Evolutionary conservation across 495 filamentous ascomycete species (phyloP), one percentile per base, ranked within the genome.

Genomic region (Tetracladium setigerum): DNA sequence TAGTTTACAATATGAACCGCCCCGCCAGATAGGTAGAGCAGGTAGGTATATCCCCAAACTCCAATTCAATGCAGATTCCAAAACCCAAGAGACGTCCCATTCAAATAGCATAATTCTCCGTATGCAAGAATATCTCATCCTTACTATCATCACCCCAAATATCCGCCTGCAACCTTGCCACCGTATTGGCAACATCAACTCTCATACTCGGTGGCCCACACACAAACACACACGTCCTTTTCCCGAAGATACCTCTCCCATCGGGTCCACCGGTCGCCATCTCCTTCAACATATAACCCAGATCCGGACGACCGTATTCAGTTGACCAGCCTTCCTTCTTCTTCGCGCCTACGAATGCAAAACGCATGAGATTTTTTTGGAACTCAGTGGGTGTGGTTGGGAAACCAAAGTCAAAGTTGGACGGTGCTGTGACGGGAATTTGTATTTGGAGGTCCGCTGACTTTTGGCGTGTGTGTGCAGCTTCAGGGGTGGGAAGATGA

Each of bases 81-180:
- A 17, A 16, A 27, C n/a, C n/a, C n/a, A n/a, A n/a, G n/a, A n/a
- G n/a, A n/a, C n/a, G 12, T 5, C 27, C 17, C 15, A 9, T 18
- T 50, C 59, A 94, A 42, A 91, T 69, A 33, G 88, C 86, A 67
- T 94, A 95, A 62, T 95, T 95, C 73, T 97, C 91, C 10, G 89
- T 84, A 72, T 96, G 91, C 64, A 97, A 63, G 62, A 89, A 95
- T 47, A 97, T 83, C 77, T 97, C 91, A 59, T 95, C 91, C 37
- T 81, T 78, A 42, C 74, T 74, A 14, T 81, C 75, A 54, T 86
- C 82, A 2, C 72, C 75, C 84, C 86, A 85, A 30, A 97, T 89
- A 63, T 82, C 76, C 31, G 73, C 72, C 72, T 97, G 91, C 58
- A 95, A 66, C 46, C 78, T 69, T 0, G 91, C 91, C 17, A 95